phyloP scores from a whole-genome alignment of 2,329 filamentous ascomycete species.

The Arthrinium phaeospermum region DNA sequence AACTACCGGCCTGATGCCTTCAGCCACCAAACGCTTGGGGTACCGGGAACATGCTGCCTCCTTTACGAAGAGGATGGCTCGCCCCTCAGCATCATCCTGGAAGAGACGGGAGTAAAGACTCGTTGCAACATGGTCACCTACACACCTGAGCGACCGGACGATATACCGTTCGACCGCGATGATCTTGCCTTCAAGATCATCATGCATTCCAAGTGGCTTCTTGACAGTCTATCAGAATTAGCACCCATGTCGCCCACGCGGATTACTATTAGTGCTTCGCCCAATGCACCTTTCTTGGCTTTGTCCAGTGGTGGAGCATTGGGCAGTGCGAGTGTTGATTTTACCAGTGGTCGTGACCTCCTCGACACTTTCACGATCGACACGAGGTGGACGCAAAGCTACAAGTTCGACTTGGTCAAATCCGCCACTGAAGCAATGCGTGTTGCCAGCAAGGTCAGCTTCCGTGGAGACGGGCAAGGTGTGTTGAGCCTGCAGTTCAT shows the following conservation, averaged over 20 bases:
- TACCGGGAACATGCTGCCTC: constrained; percentile 85
- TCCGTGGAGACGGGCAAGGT: constrained; percentile 85
- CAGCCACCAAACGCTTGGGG: constrained; percentile 79
- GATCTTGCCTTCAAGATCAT: constrained; percentile 90
- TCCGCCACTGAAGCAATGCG: constrained; percentile 92
- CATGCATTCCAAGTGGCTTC: constrained; percentile 78
- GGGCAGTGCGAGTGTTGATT: constrained; percentile 69
- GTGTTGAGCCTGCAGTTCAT: constrained; percentile 96
- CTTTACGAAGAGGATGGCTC: constrained; percentile 77
- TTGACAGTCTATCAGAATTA: constrained; percentile 74
- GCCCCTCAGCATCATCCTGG: constrained; percentile 82
- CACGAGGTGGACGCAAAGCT: constrained; percentile 69
- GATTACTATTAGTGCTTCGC: constrained; percentile 71
- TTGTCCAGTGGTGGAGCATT: constrained; percentile 70
- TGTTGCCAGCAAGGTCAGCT: constrained; percentile 87
- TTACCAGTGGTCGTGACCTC: constrained; percentile 67
- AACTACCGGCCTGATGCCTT: constrained; percentile 76
- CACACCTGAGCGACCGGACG: constrained; percentile 72
- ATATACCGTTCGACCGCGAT: constrained; percentile 87
- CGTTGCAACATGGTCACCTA: constrained; percentile 92
- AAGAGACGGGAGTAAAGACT: constrained; percentile 85
- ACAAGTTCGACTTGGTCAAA: constrained; percentile 86
- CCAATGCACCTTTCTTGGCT: constrained; percentile 72
- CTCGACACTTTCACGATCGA: constrained; percentile 76
- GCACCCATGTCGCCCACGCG: constrained; percentile 73